Evolutionary conservation across 768 basidiomycete genomes (phyloP).

Genomic region (Guyanaporus albipodus): DNA sequence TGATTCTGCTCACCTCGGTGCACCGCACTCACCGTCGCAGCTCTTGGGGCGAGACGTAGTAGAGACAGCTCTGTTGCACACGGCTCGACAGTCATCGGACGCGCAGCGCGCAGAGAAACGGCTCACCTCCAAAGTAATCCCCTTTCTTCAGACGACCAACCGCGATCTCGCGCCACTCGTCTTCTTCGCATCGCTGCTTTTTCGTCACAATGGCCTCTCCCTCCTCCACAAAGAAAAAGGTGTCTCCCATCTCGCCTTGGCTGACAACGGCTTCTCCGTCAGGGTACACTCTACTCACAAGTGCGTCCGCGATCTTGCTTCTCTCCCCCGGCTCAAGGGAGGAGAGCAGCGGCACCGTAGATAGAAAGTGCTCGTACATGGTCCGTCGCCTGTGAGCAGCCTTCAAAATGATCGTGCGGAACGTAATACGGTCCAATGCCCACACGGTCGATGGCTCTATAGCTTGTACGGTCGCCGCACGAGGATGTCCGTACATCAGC

Average conservation of each 20-base stretch:
- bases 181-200: conserved; percentile 54
- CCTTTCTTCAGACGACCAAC: conserved; percentile 82
- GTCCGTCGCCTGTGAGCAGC: conserved; percentile 85
- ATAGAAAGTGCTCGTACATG: conserved; percentile 96
- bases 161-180: conserved; percentile 55
- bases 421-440: conserved; percentile 96
- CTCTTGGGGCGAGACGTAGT: conserved; percentile 82
- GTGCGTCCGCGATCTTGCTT: conserved; percentile 96
- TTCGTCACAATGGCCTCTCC: conserved; percentile 89
- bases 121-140: conserved; percentile 96
- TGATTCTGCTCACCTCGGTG: conserved; percentile 38
- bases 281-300: conserved; percentile 75
- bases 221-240: conserved; percentile 97
- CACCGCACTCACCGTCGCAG: conserved; percentile 92
- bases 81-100: conserved; percentile 11
- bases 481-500: conserved; percentile 96
- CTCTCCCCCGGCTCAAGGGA: conserved; percentile 84
- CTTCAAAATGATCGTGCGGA: conserved; percentile 95
- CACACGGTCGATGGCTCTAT: conserved; percentile 81
- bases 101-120: background rate
- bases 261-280: conserved; percentile 86
- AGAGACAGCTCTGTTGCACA: conserved; percentile 75
- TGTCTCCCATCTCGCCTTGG: conserved; percentile 94
- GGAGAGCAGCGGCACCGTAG: conserved; percentile 83
- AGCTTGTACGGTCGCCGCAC: conserved; percentile 90